phyloP scores from a whole-genome alignment of 176 grass and related monocot species.

The Eragrostis curvula region DNA sequence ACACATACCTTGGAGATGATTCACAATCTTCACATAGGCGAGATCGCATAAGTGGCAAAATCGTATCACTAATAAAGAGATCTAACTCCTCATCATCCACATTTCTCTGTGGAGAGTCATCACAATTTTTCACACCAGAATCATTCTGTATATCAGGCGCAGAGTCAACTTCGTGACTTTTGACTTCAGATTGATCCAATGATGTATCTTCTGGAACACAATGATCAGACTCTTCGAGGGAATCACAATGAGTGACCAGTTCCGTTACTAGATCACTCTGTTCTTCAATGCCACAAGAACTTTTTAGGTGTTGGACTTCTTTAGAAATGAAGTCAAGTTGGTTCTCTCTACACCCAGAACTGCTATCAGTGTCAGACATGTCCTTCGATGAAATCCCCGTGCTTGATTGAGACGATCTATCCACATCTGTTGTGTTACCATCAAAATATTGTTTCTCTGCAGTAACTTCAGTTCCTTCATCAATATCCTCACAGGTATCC shows the following conservation, averaged over 20 bases:
- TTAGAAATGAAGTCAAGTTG: constrained; percentile 42
- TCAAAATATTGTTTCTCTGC: constrained; percentile 40
- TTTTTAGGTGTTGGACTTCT: constrained; percentile 31
- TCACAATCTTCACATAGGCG: constrained; percentile 73
- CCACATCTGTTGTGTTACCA: constrained; percentile 40
- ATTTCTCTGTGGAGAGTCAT: constrained; percentile 44
- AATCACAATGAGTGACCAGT: constrained; percentile 25
- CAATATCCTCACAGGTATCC: constrained; percentile 58
- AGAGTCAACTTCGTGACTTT: constrained; percentile 27
- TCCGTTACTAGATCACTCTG: constrained; percentile 23
- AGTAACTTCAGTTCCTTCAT: constrained; percentile 49
- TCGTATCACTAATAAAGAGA: constrained; percentile 55
- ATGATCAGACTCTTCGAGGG: constrained; percentile 30
- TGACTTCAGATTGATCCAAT: constrained; percentile 36
- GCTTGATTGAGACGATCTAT: constrained; percentile 53
- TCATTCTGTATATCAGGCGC: constrained; percentile 9
- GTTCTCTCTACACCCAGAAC: constrained; percentile 38
- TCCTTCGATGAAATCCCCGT: constrained; percentile 45
- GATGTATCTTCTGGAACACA: constrained; percentile 40
- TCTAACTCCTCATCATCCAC: constrained; percentile 50
- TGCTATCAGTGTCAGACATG: constrained; percentile 39
- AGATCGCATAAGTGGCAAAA: constrained; percentile 79
- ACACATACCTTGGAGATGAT: constrained; percentile 76
- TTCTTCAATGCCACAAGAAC: constrained; percentile 41
- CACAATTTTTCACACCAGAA: constrained; percentile 10